Evolutionary conservation across 441 rosid species (phyloP).

Genomic region (Syzygium syzygioides): DNA sequence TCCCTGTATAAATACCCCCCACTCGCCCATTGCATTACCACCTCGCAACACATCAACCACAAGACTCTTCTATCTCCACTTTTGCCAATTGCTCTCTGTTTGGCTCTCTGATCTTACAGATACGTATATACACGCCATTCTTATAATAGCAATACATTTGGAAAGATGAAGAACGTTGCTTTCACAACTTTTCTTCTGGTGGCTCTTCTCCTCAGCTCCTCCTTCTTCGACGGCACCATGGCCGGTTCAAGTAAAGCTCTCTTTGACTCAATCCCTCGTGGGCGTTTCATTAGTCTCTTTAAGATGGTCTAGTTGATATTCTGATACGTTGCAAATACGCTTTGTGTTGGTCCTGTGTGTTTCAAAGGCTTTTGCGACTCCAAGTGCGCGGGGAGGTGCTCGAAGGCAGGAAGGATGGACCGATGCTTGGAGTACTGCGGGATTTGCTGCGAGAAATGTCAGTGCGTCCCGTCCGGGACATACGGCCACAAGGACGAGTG

Average conservation of each 20-base stretch:
- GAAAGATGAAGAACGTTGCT: slow-evolving; percentile 16
- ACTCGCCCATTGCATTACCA: background rate
- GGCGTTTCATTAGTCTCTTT: background rate
- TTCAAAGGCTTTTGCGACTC: background rate
- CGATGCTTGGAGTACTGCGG: background rate
- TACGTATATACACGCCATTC: background rate
- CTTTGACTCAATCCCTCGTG: background rate
- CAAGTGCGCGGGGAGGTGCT: background rate
- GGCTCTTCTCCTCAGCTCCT: slow-evolving; percentile 26
- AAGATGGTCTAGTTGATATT: background rate
- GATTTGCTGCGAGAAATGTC: background rate
- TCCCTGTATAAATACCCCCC: background rate
- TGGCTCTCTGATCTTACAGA: background rate
- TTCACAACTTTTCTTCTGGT: slow-evolving; percentile 23
- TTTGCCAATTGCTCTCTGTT: background rate
- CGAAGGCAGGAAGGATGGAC: background rate
- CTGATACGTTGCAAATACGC: background rate
- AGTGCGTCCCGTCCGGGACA: background rate
- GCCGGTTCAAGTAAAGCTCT: slow-evolving; percentile 19
- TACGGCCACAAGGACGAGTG: background rate
- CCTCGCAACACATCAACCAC: background rate
- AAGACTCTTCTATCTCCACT: background rate
- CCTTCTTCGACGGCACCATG: slow-evolving; percentile 19
- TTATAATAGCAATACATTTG: background rate
- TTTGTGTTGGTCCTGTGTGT: background rate